These are phyloP conservation scores for Solanum chilense DNA, from an alignment of 257 asterid genomes.

Conservation along the genomic window DNA sequence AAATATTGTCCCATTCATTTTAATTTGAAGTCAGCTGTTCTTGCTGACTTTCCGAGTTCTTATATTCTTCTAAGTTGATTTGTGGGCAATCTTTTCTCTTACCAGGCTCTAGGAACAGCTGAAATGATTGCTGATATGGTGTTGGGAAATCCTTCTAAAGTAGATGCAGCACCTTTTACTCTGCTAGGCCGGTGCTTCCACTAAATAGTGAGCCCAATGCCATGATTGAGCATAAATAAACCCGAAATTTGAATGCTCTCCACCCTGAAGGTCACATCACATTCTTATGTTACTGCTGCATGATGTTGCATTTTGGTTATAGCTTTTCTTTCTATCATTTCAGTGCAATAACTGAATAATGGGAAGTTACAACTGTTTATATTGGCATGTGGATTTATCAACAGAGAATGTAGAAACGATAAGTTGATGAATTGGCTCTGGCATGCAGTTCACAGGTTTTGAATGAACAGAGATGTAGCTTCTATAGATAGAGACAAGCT, in stretches of 20 bases:
- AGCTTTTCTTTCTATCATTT: not conserved
- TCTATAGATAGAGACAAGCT: not conserved
- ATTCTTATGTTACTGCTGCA: not conserved
- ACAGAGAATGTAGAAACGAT: not conserved
- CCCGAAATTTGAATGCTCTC: not conserved
- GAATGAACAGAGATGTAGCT: not conserved
- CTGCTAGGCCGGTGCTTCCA: conserved; percentile 13
- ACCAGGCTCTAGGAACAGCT: conserved; percentile 88
- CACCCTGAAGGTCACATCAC: not conserved
- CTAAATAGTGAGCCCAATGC: not conserved
- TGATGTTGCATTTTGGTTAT: not conserved
- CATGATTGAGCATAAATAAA: not conserved
- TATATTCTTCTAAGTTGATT: not conserved
- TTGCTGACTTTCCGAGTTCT: not conserved
- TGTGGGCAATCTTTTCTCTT: not conserved
- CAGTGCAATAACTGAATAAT: not conserved
- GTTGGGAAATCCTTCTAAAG: conserved; percentile 50
- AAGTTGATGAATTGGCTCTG: not conserved
- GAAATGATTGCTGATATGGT: conserved; percentile 86
- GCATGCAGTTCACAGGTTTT: not conserved
- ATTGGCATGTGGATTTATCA: not conserved
- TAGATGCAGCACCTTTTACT: conserved; percentile 58
- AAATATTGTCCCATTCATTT: not conserved
- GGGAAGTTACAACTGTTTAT: not conserved
- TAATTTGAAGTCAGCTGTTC: not conserved